Base-by-base conservation (phyloP, 352 stramenopile genomes). In the Phytopythium boreale region DNA sequence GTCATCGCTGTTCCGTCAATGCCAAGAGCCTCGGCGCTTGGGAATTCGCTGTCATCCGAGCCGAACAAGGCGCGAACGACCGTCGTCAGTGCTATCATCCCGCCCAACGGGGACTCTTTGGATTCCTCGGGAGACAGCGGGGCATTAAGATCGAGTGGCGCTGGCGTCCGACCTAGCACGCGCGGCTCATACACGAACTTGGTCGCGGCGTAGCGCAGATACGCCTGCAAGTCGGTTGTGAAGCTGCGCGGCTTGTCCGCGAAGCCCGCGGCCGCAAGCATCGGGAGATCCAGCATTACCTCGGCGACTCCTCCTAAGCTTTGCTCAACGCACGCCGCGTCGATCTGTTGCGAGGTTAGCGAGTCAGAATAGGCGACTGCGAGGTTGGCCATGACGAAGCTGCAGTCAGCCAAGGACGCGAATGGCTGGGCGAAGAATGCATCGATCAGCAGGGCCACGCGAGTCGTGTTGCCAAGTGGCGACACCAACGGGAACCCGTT, bases 371-470 rank as follows among this genome's bases (percentile, higher is more conserved):
- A 80, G 1, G 77, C 70, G 0, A 34, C 36, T 20, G 59, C 75
- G 4, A 82, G 46, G 20, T 66, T 63, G 4, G 61, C 17, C 51
- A 88, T 43, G 4, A 69, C 19, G 10, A 64, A 69, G 31, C 62
- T 34, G 59, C 80, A 88, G n/a, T 66, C 65, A 4, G 58, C 27
- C 4, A n/a, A 26, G 0, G 66, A 61, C 19, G 44, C 26, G 27
- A 87, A 86, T 10, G 81, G 81, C 46, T 87, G 79, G 2, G 64
- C 74, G 12, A 88, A 56, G 29, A 88, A 86, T 0, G 74, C 74
- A 37, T 90, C 74, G 37, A 88, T 61, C 29, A 90, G 15, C 43
- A 90, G 36, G 1, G 75, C 71, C 5, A 56, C 67, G 59, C 77
- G 66, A 20, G 69, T 74, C 7, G 71, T 69, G 5, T 8, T 58